Evolutionary conservation across 805 yeast species (phyloP), one percentile per base, ranked within the genome.

Genomic region (Candida nanaspora): DNA sequence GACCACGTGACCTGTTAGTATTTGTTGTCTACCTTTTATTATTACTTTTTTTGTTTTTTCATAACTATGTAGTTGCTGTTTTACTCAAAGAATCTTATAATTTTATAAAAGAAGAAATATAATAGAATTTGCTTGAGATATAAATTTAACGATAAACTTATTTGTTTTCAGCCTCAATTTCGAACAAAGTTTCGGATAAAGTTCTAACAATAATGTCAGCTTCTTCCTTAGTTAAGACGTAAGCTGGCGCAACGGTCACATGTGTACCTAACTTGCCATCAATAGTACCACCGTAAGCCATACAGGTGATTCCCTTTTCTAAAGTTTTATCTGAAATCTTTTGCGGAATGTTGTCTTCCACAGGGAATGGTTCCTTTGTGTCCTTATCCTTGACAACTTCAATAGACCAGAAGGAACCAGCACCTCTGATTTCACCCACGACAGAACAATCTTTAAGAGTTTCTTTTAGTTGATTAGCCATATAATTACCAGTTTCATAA

Each of bases 401-500:
- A 36, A 78, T 50, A 4, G 77, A 64, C 70, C 80, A 66, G 59
- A 78, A 78, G 31, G 76, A 72, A 45, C 83, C 84, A 42, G 74
- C 62, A 41, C 85, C 85, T 58, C 85, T 69, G 30, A 78, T 70
- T 48, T 78, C 79, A 43, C 82, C 84, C 19, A 68, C 77, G 39
- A 68, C 62, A 39, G 58, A 58, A 43, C 52, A 53, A 34, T 61
- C 61, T 36, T 60, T 59, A 16, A 70, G 47, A 31, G 57, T 55
- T 26, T 57, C 57, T 43, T 58, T 56, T 37, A 74, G 56, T 46
- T 53, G 57, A 15, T 48, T 50, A 45, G 66, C 74, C 49, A 74
- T 47, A 44, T 67, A 56, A 41, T 51, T 62, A 44, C 80, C 80
- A 50, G 53, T 61, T 37, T 59, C 56, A 47, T 62, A 59, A 34